Base-by-base conservation (phyloP, 208 protist genomes). In the Tritrichomonas musculus region DNA sequence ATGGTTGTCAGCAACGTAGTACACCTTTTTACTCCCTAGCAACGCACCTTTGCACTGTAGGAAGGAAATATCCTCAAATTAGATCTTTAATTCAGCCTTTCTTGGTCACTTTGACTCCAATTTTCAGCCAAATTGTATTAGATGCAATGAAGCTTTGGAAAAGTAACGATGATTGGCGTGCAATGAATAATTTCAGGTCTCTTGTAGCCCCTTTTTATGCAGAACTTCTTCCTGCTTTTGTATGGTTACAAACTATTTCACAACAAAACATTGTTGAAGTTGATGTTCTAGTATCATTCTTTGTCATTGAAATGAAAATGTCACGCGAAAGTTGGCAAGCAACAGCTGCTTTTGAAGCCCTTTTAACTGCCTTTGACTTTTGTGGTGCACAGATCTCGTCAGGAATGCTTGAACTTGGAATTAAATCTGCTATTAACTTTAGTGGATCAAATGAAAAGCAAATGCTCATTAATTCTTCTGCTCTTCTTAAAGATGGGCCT, bases 251-350 rank as follows among this genome's bases (percentile, higher is more conserved):
- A 36, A 88, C 22, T 22, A 57, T 60, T 47, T 57, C 47, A 22
- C 14, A 88, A 22, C 14, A 88, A 20, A 57, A 39, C 1, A 11
- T 88, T 5, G 57, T 88, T 88, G 41, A 49, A 2, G 25, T 39
- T 27, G 11, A 88, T 39, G 30, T 88, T 88, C 41, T 88, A 39
- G 30, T 88, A 39, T 53, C 77, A 39, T 88, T 88, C 77, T 88
- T 88, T 57, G 33, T 88, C 14, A 88, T 88, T 8, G 77, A 88
- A 88, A 50, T 88, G 1, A 53, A 17, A 13, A 17, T 60, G 0
- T 11, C 1, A 33, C 53, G 27, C 14, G 77, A 88, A 20, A 57
- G 33, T n/a, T 88, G 41, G 47, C 20, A 44, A 2, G 20, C 11
- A 1, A 49, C 33, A 5, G 41, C 77, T 41, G 77, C 77, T 33